Conservation (phyloP, 176 grass and related monocot genomes). For the Sorghum bicolor region Sorghum_bicolor_NCBIv3 NC_012872.2:54366001-54366500, state of each 20-base stretch:
- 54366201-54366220: constrained; percentile 84
- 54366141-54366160: constrained; percentile 52
- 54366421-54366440: constrained; percentile 60
- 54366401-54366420: constrained; percentile 51
- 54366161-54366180: constrained; percentile 76
- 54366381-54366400: constrained; percentile 77
- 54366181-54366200: constrained; percentile 66
- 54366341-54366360: background rate
- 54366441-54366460: constrained; percentile 54
- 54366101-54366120: constrained; percentile 21
- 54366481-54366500: constrained; percentile 40
- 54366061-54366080: background rate
- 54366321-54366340: background rate
- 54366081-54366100: constrained; percentile 14
- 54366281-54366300: background rate
- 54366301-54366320: background rate
- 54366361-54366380: constrained; percentile 94
- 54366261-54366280: constrained; percentile 81
- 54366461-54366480: constrained; percentile 46
- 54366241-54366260: constrained; percentile 87
- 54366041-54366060: background rate
- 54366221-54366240: constrained; percentile 84
- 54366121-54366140: constrained; percentile 79
- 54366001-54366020: background rate
- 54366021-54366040: background rate